phyloP scores from a whole-genome alignment of 805 yeast genomes.

The Starmera quercuum region DNA sequence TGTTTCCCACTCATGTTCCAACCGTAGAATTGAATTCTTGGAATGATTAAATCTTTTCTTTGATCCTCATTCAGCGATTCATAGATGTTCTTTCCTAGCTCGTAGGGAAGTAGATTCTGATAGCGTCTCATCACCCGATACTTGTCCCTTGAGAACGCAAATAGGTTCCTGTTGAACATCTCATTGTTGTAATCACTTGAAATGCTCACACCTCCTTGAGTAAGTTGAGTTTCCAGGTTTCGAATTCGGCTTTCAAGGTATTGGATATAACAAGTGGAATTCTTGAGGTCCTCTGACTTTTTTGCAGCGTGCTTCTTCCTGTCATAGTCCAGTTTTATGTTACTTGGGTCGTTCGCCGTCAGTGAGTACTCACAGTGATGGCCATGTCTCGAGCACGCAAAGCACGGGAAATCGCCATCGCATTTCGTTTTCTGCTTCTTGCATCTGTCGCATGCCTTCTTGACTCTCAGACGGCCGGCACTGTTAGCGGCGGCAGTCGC shows the following conservation, averaged over 20 bases:
- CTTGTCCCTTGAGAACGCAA: slow-evolving; percentile 29
- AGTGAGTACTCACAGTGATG: slow-evolving; percentile 6
- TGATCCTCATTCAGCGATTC: slow-evolving; percentile 26
- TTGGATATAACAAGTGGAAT: slow-evolving; percentile 16
- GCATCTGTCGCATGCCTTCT: slow-evolving; percentile 50
- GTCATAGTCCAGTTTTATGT: neutral
- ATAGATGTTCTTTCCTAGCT: slow-evolving; percentile 28
- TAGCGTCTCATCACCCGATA: slow-evolving; percentile 41
- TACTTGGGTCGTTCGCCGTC: neutral
- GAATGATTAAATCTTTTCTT: slow-evolving; percentile 29
- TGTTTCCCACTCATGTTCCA: slow-evolving; percentile 61
- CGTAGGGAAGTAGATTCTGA: slow-evolving; percentile 34
- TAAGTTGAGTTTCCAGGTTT: slow-evolving; percentile 26
- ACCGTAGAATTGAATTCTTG: slow-evolving; percentile 53
- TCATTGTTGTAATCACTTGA: slow-evolving; percentile 9
- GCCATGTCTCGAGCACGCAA: slow-evolving; percentile 26
- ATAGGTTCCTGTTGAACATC: slow-evolving; percentile 13
- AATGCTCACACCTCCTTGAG: slow-evolving; percentile 1
- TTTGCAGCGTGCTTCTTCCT: neutral
- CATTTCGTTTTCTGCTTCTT: slow-evolving; percentile 50
- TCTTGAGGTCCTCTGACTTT: neutral
- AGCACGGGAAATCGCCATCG: slow-evolving; percentile 45
- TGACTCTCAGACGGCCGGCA: slow-evolving; percentile 25
- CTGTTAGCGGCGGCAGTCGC: neutral
- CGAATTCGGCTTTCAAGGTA: slow-evolving; percentile 34